These are phyloP conservation scores for Pythium volutum DNA, from an alignment of 352 stramenopile species.

Conservation along the genomic window DNA sequence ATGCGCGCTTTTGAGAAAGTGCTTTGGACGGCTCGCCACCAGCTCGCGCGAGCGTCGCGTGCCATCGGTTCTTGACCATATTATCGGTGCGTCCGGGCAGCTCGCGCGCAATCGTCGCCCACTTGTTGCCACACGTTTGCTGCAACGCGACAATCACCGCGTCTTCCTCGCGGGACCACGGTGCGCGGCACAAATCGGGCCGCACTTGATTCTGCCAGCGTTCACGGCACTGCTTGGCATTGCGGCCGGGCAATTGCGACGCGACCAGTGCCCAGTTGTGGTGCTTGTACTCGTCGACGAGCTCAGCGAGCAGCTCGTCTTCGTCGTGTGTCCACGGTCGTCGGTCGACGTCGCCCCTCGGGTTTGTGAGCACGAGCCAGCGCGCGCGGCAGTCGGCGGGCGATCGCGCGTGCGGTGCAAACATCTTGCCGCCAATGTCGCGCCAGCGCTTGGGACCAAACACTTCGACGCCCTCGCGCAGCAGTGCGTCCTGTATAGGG, in stretches of 20 bases:
- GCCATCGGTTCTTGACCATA: slow-evolving; percentile 38
- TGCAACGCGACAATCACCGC: slow-evolving; percentile 24
- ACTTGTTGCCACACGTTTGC: slow-evolving; percentile 79
- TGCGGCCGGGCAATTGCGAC: slow-evolving; percentile 70
- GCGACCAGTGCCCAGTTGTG: slow-evolving; percentile 84
- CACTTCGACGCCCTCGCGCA: neutral
- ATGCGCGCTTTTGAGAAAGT: neutral
- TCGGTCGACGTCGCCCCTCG: neutral
- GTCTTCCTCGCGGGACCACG: slow-evolving; percentile 80
- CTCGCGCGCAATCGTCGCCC: slow-evolving; percentile 89
- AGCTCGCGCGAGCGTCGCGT: neutral
- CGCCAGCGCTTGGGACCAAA: slow-evolving; percentile 1
- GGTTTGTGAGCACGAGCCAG: neutral
- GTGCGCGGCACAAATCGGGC: slow-evolving; percentile 82
- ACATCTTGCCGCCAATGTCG: neutral
- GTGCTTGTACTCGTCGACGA: slow-evolving; percentile 20
- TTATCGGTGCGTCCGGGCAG: slow-evolving; percentile 88
- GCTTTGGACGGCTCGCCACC: neutral
- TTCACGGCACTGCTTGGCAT: slow-evolving; percentile 94
- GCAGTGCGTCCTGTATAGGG: neutral
- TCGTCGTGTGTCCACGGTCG: slow-evolving; percentile 20
- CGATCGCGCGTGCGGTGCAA: neutral
- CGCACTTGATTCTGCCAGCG: slow-evolving; percentile 95
- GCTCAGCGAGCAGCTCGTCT: slow-evolving; percentile 19
- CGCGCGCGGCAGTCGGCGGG: neutral